phyloP scores from a whole-genome alignment of 345 rosid genomes.

The Trapa incisa region DNA sequence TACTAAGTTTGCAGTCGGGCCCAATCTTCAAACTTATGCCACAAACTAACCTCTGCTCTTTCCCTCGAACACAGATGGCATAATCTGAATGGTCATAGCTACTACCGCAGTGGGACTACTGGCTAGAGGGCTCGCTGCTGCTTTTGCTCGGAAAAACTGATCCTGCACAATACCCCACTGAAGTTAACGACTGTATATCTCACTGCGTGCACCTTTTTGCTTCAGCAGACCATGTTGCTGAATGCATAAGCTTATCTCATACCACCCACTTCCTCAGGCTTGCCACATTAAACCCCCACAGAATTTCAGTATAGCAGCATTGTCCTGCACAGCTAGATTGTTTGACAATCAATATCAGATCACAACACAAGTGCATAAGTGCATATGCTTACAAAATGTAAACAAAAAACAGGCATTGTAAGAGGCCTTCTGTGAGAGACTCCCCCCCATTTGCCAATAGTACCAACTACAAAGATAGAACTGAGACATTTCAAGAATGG shows the following conservation, averaged over 20 bases:
- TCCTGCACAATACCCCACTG: background rate
- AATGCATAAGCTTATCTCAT: background rate
- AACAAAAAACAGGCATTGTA: background rate
- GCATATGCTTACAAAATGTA: background rate
- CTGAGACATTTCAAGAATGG: background rate
- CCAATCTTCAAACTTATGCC: background rate
- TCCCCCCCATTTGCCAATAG: background rate
- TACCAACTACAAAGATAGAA: background rate
- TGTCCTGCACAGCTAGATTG: background rate
- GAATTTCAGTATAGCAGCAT: background rate
- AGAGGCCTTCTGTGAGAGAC: background rate
- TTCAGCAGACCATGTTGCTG: background rate
- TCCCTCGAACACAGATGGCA: conserved; percentile 47
- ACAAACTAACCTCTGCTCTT: background rate
- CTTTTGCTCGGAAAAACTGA: conserved; percentile 50
- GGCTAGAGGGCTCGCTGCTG: conserved; percentile 65
- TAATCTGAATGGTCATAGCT: conserved; percentile 73
- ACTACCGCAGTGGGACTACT: conserved; percentile 63
- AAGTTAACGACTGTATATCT: background rate
- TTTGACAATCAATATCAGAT: background rate
- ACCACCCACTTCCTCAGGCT: background rate
- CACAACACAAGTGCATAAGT: background rate
- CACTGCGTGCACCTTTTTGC: background rate
- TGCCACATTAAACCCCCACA: background rate
- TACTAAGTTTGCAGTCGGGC: conserved; percentile 15